phyloP scores from a whole-genome alignment of 306 rosid species.

The Glycine tomentella region DNA sequence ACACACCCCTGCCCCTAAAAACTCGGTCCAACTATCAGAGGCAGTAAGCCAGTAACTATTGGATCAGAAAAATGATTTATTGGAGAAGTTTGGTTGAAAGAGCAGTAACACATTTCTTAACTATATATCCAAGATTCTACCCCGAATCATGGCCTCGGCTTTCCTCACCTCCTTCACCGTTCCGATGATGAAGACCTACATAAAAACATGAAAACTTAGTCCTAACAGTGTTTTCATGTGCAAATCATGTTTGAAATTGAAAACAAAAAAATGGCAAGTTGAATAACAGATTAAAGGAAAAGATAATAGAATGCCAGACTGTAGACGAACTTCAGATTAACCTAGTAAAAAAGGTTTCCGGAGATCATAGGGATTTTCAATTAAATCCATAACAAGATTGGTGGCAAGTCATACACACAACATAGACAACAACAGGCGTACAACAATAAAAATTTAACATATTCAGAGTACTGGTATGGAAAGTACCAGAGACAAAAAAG shows the following conservation, averaged over 20 bases:
- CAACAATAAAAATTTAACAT: too few species aligned
- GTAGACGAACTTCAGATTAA: conserved; percentile 12
- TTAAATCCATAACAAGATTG: too few species aligned
- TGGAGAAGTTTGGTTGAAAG: conserved; percentile 36
- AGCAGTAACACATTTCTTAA: conserved; percentile 32
- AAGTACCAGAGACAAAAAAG: not conserved
- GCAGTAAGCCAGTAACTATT: not conserved
- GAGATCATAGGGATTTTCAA: too few species aligned
- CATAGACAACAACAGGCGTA: too few species aligned
- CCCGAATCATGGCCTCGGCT: conserved; percentile 96
- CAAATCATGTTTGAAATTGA: conserved; percentile 10
- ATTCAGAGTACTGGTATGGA: too few species aligned
- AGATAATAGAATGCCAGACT: conserved; percentile 1
- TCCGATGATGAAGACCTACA: conserved; percentile 87
- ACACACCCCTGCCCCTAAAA: conserved; percentile 24
- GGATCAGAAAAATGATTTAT: conserved; percentile 43
- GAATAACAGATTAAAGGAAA: conserved; percentile 8
- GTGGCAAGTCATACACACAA: too few species aligned
- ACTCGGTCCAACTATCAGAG: too few species aligned
- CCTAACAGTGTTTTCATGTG: not conserved
- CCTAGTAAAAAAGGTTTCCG: not conserved
- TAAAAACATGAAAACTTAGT: not conserved
- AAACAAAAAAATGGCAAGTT: not conserved
- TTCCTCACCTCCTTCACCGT: conserved; percentile 89
- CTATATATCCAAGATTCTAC: conserved; percentile 73